These are phyloP conservation scores for Lupinus albus DNA, from an alignment of 306 rosid species.

Conservation along the genomic window DNA sequence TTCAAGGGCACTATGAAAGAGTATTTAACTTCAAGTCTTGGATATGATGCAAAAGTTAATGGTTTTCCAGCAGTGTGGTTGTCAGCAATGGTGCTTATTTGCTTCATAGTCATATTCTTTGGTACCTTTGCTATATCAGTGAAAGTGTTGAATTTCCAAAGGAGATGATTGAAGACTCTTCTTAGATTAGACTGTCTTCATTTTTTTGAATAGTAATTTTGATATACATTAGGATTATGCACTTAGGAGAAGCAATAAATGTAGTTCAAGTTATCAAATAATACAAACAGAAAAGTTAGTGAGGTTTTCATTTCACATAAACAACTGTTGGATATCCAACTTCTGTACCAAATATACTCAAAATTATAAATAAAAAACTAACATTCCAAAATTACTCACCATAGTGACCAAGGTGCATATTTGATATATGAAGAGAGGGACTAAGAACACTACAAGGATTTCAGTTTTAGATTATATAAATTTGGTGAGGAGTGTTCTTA, in stretches of 20 bases:
- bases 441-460: no score
- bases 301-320: neutral
- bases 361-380: no score
- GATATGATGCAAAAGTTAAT: slow-evolving; percentile 53
- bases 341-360: no score
- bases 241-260: slow-evolving; percentile 11
- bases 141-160: slow-evolving; percentile 70
- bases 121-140: slow-evolving; percentile 60
- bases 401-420: no score
- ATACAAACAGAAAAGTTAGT: no score
- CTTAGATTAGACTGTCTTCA: slow-evolving; percentile 6
- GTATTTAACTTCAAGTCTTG: slow-evolving; percentile 53
- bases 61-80: slow-evolving; percentile 45
- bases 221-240: neutral
- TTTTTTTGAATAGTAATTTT: neutral
- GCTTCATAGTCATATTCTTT: slow-evolving; percentile 61
- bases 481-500: no score
- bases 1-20: slow-evolving; percentile 65
- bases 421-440: no score
- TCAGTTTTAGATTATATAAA: no score
- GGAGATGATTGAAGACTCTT: slow-evolving; percentile 45
- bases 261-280: neutral
- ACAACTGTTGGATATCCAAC: neutral
- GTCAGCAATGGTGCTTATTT: slow-evolving; percentile 50
- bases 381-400: no score